Conservation (phyloP, 768 basidiomycete species). For the Artomyces pyxidatus region DNA sequence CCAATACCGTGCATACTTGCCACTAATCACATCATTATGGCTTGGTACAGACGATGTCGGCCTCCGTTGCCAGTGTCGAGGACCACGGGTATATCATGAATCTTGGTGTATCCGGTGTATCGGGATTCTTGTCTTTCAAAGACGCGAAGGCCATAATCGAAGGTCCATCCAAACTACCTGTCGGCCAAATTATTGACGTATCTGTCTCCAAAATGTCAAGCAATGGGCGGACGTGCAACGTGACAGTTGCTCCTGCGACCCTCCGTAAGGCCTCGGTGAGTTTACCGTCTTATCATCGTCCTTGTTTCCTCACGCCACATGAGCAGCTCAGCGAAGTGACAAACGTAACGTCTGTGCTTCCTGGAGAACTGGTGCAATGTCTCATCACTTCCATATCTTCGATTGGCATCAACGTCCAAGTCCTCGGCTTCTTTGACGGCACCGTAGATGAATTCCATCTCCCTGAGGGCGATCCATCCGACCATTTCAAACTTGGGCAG, state of each 20-base stretch:
- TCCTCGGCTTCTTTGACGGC: slow-evolving; percentile 88
- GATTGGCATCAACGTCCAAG: slow-evolving; percentile 76
- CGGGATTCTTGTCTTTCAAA: slow-evolving; percentile 81
- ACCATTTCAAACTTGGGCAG: slow-evolving; percentile 52
- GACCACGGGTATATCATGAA: slow-evolving; percentile 93
- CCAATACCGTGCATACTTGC: slow-evolving; percentile 3
- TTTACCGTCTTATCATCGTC: slow-evolving; percentile 5
- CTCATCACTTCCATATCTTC: slow-evolving; percentile 71
- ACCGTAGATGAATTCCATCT: slow-evolving; percentile 82
- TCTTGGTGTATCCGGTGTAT: slow-evolving; percentile 67
- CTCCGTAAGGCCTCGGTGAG: slow-evolving; percentile 51
- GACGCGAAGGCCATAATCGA: slow-evolving; percentile 42
- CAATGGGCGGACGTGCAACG: slow-evolving; percentile 74
- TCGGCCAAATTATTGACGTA: slow-evolving; percentile 63
- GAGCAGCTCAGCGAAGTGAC: slow-evolving; percentile 67
- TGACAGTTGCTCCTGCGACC: slow-evolving; percentile 43
- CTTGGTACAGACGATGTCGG: slow-evolving; percentile 56
- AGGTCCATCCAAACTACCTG: slow-evolving; percentile 31
- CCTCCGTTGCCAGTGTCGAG: slow-evolving; percentile 76
- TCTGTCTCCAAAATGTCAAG: slow-evolving; percentile 60
- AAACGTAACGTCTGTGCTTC: slow-evolving; percentile 74
- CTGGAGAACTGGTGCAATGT: slow-evolving; percentile 75
- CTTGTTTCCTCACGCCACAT: background rate
- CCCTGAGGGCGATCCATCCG: slow-evolving; percentile 31
- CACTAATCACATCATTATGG: background rate